Base-by-base conservation (phyloP, 2,329 filamentous ascomycete genomes). In the Zymoseptoria passerinii region DNA sequence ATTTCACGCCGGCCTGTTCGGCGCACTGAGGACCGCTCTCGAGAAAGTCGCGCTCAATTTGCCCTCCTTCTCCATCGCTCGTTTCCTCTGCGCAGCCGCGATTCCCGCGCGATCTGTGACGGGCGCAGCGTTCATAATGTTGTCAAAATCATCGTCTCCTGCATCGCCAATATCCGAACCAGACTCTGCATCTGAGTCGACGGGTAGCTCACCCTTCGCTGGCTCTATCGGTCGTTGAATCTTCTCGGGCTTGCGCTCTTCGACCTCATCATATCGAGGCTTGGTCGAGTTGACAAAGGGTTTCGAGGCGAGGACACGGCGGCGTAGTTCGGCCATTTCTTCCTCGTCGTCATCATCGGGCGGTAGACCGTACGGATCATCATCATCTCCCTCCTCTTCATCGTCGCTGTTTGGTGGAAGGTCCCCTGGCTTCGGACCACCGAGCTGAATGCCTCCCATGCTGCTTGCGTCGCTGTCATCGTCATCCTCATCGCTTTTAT, bases 321-420 rank as follows among this genome's bases (percentile, higher is more conserved):
- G 85, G 53, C 94, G 83, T 55, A 99, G 86, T 69, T 95, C 92
- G 40, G 90, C 92, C 92, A 97, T 97, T 70, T 91, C 86, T 55
- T 89, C 88, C 67, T 95, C 90, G 58, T 96, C 87, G 58, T 89
- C 89, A 65, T 90, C 87, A 4, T 74, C 73, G 57, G 91, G 88
- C 8, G 90, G 90, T 51, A 95, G 82, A 56, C 83, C 86, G 67
- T 87, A 92, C 0, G 85, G 86, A 66, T 94, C 89, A 16, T 79
- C 77, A 19, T 77, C 74, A 27, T 78, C 74, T 16, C 78, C 77
- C 20, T 77, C 73, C 2, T 71, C 70, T 18, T 73, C 62, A 0
- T 64, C 77, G 0, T 75, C 74, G 0, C 75, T 74, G n/a, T 75
- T 71, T 2, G 67, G 68, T 7, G 73, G 71, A 61, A 77, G 75